Base-by-base conservation (phyloP, 2,329 filamentous ascomycete genomes). In the Fusarium torulosum region DNA sequence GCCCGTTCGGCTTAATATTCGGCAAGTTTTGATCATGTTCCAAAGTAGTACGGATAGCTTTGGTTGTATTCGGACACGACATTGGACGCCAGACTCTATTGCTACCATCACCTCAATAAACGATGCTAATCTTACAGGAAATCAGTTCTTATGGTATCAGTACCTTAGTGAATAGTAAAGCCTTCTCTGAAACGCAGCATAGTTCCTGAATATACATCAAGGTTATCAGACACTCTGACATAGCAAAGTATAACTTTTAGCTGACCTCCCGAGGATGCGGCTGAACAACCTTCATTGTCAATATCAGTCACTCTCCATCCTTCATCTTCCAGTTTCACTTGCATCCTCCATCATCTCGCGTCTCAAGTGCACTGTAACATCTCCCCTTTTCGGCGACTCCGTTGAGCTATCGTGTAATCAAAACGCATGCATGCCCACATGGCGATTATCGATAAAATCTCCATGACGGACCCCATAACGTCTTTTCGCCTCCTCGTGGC, bases 401-500 rank as follows among this genome's bases (percentile, higher is more conserved):
- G 66, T 49, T 51, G 59, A 35, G 33, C 33, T 40, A 19, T 23
- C 45, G 33, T 29, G 29, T 25, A 31, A 23, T 51, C 17, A 23
- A 50, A 46, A 38, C 57, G 40, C 23, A 57, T 27, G 10, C 27
- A 11, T 59, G 37, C 25, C 58, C 63, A 63, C 59, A 67, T 67
- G 43, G 58, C 25, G 23, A 50, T 50, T 63, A 42, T 52, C 43
- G 10, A 59, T 45, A 40, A 14, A 21, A n/a, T 53, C 19, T 45
- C 33, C 17, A n/a, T 17, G 7, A 15, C 33, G 7, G 14, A 15
- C 33, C 23, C 57, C 45, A 44, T 55, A 23, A 33, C 59, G 23
- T 44, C 40, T 20, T 43, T 59, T 25, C n/a, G 59, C 63, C 63
- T 63, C 63, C 63, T 58, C 52, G 40, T 66, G 57, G 63, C 53